Conservation (phyloP, 257 asterid species). For the Solanum arcanum region DNA sequence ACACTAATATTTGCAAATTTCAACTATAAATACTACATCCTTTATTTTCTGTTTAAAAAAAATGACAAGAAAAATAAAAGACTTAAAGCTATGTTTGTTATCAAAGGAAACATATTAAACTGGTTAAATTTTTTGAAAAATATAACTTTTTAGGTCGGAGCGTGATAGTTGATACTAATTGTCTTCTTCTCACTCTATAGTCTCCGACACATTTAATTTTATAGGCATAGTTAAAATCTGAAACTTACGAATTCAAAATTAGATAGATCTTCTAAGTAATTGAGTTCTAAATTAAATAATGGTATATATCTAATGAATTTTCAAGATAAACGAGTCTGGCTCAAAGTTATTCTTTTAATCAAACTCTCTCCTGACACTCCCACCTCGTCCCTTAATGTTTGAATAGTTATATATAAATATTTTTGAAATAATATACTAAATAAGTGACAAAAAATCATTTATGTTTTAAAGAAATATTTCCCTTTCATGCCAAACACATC, state of each 20-base stretch:
- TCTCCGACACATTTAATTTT: neutral
- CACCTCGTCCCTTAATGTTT: neutral
- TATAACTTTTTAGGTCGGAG: neutral
- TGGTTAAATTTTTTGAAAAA: neutral
- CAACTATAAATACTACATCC: neutral
- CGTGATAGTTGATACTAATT: neutral
- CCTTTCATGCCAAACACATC: neutral
- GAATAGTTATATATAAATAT: neutral
- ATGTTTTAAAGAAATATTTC: neutral
- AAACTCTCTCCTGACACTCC: neutral
- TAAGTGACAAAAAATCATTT: neutral
- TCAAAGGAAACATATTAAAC: neutral
- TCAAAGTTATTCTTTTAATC: neutral
- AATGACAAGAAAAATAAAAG: neutral
- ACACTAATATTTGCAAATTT: neutral
- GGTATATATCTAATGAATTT: neutral
- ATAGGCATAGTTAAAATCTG: neutral
- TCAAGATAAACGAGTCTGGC: neutral
- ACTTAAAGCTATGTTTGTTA: neutral
- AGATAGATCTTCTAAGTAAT: neutral
- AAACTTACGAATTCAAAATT: neutral
- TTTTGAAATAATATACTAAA: neutral
- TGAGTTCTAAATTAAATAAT: neutral
- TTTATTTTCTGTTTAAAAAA: neutral
- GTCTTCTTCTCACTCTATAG: neutral